A percentile compares a stretch with the other conserved stretches of the same genome.
phyloP scores from a whole-genome alignment of 768 basidiomycete species.

The Crucibulum laeve region DNA sequence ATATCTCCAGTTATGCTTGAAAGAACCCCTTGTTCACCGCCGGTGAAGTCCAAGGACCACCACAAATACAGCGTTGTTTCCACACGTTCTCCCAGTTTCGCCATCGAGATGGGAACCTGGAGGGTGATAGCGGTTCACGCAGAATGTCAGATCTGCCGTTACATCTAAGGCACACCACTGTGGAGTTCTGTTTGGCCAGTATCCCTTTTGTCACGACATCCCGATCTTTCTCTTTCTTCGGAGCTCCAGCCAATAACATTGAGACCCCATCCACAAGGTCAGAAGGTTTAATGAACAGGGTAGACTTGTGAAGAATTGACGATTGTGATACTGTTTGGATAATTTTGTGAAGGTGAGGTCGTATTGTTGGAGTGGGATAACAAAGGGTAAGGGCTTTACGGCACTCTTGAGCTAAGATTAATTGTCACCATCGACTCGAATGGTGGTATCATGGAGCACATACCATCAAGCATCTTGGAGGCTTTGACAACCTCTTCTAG shows the following conservation, averaged over 20 bases:
- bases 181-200: conserved; percentile 32
- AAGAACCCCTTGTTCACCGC: conserved; percentile 1
- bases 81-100: conserved; percentile 62
- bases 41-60: conserved; percentile 51
- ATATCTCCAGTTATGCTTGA: background rate
- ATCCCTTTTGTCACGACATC: conserved; percentile 67
- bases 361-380: conserved; percentile 45
- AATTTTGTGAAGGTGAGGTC: conserved; percentile 34
- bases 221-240: conserved; percentile 32
- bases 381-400: conserved; percentile 56
- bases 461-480: conserved; percentile 27
- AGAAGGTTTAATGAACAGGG: conserved; percentile 65
- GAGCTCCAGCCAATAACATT: conserved; percentile 31
- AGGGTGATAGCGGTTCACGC: conserved; percentile 16
- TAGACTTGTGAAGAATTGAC: conserved; percentile 55
- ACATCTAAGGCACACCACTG: conserved; percentile 57
- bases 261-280: conserved; percentile 67
- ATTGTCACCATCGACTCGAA: conserved; percentile 3
- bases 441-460: conserved; percentile 7
- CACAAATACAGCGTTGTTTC: conserved; percentile 62
- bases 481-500: conserved; percentile 35
- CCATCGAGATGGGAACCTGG: conserved; percentile 40
- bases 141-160: conserved; percentile 50
- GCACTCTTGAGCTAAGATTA: conserved; percentile 42
- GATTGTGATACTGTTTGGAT: conserved; percentile 44